A percentile compares a stretch with the other conserved stretches of the same genome.
These are phyloP conservation scores for Fraxinus baroniana DNA, from an alignment of 305 asterid genomes.

Conservation along the genomic window DNA sequence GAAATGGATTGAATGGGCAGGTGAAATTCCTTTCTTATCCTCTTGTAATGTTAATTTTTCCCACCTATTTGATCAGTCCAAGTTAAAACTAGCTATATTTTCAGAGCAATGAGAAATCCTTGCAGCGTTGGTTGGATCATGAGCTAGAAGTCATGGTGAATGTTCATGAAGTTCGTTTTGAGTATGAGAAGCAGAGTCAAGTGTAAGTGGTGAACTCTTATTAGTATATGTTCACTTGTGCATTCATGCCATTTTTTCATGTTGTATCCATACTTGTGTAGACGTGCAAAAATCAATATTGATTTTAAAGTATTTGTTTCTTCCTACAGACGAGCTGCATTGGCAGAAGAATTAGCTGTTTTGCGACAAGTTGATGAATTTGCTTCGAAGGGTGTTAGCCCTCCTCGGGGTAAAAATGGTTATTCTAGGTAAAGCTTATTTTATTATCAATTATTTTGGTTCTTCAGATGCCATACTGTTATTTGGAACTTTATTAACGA, in stretches of 20 bases:
- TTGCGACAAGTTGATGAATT: constrained; percentile 88
- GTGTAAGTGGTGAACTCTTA: constrained; percentile 61
- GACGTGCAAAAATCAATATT: background rate
- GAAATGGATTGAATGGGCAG: constrained; percentile 79
- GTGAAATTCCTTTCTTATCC: constrained; percentile 35
- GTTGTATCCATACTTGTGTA: constrained; percentile 7
- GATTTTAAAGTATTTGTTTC: constrained; percentile 11
- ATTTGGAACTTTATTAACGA: background rate
- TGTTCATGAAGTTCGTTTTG: constrained; percentile 97
- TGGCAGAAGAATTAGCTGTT: constrained; percentile 94
- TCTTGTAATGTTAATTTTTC: constrained; percentile 9
- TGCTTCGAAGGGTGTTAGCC: constrained; percentile 80
- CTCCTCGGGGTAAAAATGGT: constrained; percentile 91
- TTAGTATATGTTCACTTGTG: background rate
- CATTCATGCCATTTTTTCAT: background rate
- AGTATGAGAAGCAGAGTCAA: constrained; percentile 98
- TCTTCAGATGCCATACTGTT: background rate
- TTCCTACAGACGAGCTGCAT: constrained; percentile 78
- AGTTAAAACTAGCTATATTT: constrained; percentile 21
- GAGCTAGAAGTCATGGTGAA: constrained; percentile 98
- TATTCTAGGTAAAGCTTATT: constrained; percentile 55
- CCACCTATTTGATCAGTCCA: constrained; percentile 18
- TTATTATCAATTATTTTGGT: background rate
- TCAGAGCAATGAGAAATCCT: constrained; percentile 82
- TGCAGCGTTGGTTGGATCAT: constrained; percentile 96